Conservation (phyloP, 192 early-diverging fungal genomes). For the Backusella circina region DNA sequence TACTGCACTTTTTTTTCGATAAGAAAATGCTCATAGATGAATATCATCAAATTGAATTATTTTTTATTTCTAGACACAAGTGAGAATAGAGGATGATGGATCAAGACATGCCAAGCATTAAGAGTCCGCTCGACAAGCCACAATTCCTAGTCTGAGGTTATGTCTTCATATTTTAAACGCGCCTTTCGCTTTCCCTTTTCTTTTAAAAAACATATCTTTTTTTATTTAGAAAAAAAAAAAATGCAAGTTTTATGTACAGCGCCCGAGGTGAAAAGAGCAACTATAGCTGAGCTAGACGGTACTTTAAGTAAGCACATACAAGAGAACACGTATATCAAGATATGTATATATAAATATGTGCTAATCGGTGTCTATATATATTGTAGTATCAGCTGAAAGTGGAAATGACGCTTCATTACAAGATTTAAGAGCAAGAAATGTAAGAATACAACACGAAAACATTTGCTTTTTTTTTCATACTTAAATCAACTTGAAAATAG, state of each 20-base stretch:
- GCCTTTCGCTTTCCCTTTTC: neutral
- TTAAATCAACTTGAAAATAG: neutral
- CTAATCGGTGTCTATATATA: neutral
- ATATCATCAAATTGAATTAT: too few relatives aligned
- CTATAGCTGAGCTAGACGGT: conserved; percentile 4
- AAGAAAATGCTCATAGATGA: too few relatives aligned
- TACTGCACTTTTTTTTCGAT: too few relatives aligned
- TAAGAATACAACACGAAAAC: neutral
- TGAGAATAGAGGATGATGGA: too few relatives aligned
- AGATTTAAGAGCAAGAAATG: neutral
- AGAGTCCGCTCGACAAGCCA: neutral
- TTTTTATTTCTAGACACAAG: too few relatives aligned
- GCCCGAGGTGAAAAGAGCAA: neutral
- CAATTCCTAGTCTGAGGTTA: neutral
- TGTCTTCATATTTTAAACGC: neutral
- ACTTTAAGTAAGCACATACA: neutral
- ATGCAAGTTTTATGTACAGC: neutral
- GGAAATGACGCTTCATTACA: neutral
- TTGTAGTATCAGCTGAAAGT: neutral
- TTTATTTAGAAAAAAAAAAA: too few relatives aligned
- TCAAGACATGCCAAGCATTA: too few relatives aligned
- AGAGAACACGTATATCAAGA: neutral
- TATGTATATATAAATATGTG: neutral
- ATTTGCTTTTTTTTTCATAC: neutral
- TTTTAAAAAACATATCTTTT: neutral